Evolutionary conservation across 1,139 yeast species (phyloP).

Genomic region (Saccharomycopsis crataegensis): DNA sequence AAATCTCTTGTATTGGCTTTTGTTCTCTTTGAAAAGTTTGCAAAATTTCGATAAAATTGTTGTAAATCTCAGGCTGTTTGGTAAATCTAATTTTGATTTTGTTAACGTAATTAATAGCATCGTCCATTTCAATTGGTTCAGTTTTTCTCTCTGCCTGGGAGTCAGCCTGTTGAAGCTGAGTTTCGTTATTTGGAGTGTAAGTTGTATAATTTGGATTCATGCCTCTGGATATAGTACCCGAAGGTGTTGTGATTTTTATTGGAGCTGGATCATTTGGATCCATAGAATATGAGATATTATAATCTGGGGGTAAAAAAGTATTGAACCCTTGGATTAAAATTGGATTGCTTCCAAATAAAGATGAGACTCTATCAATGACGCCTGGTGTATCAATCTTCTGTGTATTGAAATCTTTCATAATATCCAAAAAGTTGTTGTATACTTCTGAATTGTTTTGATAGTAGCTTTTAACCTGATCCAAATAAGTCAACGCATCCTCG

Average conservation of each 20-base stretch:
- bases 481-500: constrained; percentile 88
- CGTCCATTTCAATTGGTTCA: constrained; percentile 93
- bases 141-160: constrained; percentile 17
- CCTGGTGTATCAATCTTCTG: constrained; percentile 97
- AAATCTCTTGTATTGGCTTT: constrained; percentile 90
- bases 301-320: constrained; percentile 95
- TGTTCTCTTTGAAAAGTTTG: constrained; percentile 97
- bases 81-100: constrained; percentile 92
- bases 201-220: constrained; percentile 20
- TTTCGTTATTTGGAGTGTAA: background rate
- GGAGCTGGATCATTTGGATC: constrained; percentile 91
- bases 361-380: constrained; percentile 90
- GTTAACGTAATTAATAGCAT: constrained; percentile 92
- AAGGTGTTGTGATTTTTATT: constrained; percentile 89
- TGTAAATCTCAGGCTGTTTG: constrained; percentile 91
- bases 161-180: constrained; percentile 10
- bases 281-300: constrained; percentile 83
- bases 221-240: constrained; percentile 47
- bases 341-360: constrained; percentile 88
- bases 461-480: constrained; percentile 92
- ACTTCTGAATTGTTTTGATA: constrained; percentile 91
- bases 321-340: constrained; percentile 92
- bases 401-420: constrained; percentile 96
- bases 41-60: constrained; percentile 85
- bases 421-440: constrained; percentile 90